phyloP scores from a whole-genome alignment of 169 alveolate species.

The Ichthyophthirius multifiliis region DNA sequence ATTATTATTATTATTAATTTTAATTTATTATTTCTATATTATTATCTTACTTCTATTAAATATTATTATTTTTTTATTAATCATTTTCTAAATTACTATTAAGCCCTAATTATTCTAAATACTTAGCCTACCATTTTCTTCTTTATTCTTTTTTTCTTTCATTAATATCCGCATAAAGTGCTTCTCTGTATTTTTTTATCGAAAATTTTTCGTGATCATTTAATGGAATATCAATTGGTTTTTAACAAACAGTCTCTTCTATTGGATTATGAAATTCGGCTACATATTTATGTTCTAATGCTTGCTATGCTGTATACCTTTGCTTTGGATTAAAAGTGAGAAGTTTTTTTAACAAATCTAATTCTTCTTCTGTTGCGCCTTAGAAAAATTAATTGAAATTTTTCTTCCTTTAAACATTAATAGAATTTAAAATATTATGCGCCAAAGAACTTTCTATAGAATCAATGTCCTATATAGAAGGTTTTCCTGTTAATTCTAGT shows the following conservation, averaged over 20 bases:
- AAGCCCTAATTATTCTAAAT: slow-evolving; percentile 33
- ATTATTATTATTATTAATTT: too few species aligned
- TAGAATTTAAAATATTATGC: slow-evolving; percentile 19
- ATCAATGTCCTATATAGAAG: slow-evolving; percentile 50
- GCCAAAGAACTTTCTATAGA: slow-evolving; percentile 31
- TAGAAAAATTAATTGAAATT: slow-evolving; percentile 26
- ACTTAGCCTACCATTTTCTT: slow-evolving; percentile 38
- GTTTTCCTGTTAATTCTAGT: slow-evolving; percentile 69
- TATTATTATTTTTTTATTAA: neutral
- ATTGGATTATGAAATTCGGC: slow-evolving; percentile 17
- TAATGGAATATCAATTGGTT: slow-evolving; percentile 77
- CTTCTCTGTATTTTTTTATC: slow-evolving; percentile 85
- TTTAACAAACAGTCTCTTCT: slow-evolving; percentile 75
- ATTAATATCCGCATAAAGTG: slow-evolving; percentile 53
- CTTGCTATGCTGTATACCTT: slow-evolving; percentile 38
- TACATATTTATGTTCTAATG: slow-evolving; percentile 22
- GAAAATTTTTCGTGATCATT: slow-evolving; percentile 85
- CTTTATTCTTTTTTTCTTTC: slow-evolving; percentile 38
- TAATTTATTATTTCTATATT: slow-evolving; percentile 14
- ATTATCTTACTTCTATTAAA: neutral
- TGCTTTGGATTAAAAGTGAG: slow-evolving; percentile 43
- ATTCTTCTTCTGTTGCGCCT: slow-evolving; percentile 23
- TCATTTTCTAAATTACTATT: slow-evolving; percentile 3
- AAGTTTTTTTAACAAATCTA: slow-evolving; percentile 34
- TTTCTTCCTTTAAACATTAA: slow-evolving; percentile 15